These are phyloP conservation scores for Cystobasidium tubakii DNA, from an alignment of 768 basidiomycete species.

Conservation along the genomic window DNA sequence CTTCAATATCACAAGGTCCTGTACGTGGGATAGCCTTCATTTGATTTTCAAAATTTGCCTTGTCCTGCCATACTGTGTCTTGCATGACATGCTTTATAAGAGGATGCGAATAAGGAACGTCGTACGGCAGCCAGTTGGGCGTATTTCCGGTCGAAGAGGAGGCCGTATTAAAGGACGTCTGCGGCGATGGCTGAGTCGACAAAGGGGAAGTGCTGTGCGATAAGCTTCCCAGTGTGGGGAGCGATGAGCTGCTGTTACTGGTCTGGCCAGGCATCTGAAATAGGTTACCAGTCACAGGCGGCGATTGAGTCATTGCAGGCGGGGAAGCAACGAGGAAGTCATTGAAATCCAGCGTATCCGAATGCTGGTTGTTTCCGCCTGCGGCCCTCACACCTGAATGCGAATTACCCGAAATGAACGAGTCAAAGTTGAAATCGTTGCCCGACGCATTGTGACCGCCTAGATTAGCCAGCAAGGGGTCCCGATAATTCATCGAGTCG, in stretches of 20 bases:
- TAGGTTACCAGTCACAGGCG: background rate
- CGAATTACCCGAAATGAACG: background rate
- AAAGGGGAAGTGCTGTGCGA: background rate
- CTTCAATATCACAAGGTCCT: slow-evolving; percentile 27
- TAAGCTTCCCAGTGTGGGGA: slow-evolving; percentile 1
- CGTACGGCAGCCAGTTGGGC: slow-evolving; percentile 14
- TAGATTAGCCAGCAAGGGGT: slow-evolving; percentile 9
- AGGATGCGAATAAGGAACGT: slow-evolving; percentile 15
- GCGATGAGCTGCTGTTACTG: slow-evolving; percentile 18
- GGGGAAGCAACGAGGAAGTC: slow-evolving; percentile 30
- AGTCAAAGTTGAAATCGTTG: background rate
- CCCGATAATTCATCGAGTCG: slow-evolving; percentile 33
- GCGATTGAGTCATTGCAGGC: slow-evolving; percentile 1
- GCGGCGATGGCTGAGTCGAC: slow-evolving; percentile 3
- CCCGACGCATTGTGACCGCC: background rate
- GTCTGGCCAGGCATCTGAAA: background rate
- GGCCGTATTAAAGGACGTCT: background rate
- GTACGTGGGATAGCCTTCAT: background rate
- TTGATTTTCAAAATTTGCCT: background rate
- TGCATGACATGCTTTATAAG: slow-evolving; percentile 14
- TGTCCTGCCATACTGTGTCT: background rate
- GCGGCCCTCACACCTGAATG: background rate
- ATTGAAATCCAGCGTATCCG: slow-evolving; percentile 18
- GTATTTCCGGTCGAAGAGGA: background rate
- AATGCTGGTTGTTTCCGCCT: background rate